These are phyloP conservation scores for Mycena indigotica DNA, from an alignment of 768 basidiomycete species.

Conservation along the genomic window DNA sequence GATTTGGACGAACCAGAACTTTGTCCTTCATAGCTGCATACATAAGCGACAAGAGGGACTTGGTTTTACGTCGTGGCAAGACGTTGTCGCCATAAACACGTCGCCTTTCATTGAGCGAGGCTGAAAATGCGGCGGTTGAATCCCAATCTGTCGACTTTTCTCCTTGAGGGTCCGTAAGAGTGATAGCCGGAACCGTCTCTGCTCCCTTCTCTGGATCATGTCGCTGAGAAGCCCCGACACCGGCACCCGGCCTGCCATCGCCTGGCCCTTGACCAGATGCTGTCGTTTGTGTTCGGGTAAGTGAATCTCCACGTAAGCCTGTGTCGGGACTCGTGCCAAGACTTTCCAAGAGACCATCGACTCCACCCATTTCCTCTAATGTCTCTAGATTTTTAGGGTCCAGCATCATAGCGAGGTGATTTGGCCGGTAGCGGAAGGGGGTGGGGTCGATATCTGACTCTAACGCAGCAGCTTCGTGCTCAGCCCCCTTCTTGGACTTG, in stretches of 20 bases:
- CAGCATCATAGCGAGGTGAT: slow-evolving; percentile 77
- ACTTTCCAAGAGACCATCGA: slow-evolving; percentile 62
- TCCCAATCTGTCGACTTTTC: slow-evolving; percentile 23
- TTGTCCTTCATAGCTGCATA: slow-evolving; percentile 89
- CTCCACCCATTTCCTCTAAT: slow-evolving; percentile 73
- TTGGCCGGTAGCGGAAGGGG: slow-evolving; percentile 77
- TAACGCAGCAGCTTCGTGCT: slow-evolving; percentile 31
- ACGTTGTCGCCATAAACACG: slow-evolving; percentile 77
- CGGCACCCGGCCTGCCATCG: slow-evolving; percentile 25
- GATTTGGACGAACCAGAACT: slow-evolving; percentile 63
- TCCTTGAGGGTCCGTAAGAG: slow-evolving; percentile 43
- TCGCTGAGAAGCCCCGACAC: slow-evolving; percentile 22
- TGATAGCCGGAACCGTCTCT: slow-evolving; percentile 37
- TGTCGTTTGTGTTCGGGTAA: slow-evolving; percentile 8
- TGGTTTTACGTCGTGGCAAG: slow-evolving; percentile 69
- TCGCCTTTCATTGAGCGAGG: slow-evolving; percentile 60
- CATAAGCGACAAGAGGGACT: slow-evolving; percentile 75
- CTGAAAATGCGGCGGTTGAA: slow-evolving; percentile 35
- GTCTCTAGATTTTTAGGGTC: slow-evolving; percentile 82
- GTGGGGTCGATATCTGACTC: slow-evolving; percentile 56
- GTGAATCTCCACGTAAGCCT: slow-evolving; percentile 40
- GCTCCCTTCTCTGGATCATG: slow-evolving; percentile 30
- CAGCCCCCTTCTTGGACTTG: slow-evolving; percentile 24
- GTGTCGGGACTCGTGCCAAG: slow-evolving; percentile 66
- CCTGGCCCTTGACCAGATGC: slow-evolving; percentile 20